Evolutionary conservation across 176 grass and related monocot genomes (phyloP).

Genomic region (Aegilops umbellulata): DNA sequence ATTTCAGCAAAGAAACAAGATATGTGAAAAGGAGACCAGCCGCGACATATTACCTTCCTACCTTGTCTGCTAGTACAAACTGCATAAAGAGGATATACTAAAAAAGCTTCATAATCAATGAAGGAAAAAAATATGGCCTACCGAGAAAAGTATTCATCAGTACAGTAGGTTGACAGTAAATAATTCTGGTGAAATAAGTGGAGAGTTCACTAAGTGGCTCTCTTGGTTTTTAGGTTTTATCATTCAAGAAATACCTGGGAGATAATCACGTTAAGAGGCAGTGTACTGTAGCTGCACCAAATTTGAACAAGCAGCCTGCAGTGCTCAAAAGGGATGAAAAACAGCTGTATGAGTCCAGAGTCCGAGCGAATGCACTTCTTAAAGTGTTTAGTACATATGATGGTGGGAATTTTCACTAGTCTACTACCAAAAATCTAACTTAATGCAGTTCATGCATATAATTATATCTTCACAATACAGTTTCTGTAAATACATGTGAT

Average conservation of each 20-base stretch:
- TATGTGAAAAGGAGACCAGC: neutral
- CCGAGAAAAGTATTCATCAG: neutral
- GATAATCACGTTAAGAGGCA: conserved; percentile 93
- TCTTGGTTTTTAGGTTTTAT: neutral
- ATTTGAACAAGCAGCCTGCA: conserved; percentile 85
- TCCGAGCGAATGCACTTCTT: neutral
- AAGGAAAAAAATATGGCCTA: neutral
- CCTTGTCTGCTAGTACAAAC: neutral
- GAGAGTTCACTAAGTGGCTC: neutral
- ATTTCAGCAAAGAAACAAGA: neutral
- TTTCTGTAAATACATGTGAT: neutral
- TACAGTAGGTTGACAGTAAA: neutral
- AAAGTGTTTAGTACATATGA: neutral
- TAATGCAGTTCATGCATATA: neutral
- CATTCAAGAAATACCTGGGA: conserved; percentile 61
- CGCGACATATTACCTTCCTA: neutral
- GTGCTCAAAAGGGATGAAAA: conserved; percentile 6
- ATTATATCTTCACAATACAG: neutral
- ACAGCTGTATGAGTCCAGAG: neutral
- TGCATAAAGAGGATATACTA: neutral
- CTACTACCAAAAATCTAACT: neutral
- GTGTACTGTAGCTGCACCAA: conserved; percentile 97
- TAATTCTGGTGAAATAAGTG: neutral
- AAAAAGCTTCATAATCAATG: neutral
- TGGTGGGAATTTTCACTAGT: neutral